A percentile compares a stretch with the other conserved stretches of the same genome.
These are phyloP conservation scores for Stramenopiles sp. DNA, from an alignment of 352 stramenopile species.

Conservation along the genomic window DNA sequence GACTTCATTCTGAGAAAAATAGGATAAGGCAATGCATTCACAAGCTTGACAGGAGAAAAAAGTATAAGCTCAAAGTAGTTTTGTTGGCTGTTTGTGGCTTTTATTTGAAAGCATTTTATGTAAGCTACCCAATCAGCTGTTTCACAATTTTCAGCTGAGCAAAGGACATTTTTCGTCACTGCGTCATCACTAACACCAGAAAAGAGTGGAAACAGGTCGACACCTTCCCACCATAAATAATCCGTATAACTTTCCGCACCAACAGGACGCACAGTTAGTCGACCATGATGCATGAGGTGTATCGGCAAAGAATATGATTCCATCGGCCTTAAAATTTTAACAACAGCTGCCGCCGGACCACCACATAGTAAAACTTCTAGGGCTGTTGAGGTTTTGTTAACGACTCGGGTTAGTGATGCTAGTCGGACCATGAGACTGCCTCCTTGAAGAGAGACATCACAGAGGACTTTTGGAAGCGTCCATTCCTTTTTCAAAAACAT, in stretches of 20 bases:
- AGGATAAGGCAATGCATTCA: not conserved
- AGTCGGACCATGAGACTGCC: not conserved
- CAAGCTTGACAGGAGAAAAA: not conserved
- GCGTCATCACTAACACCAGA: not conserved
- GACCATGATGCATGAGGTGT: not conserved
- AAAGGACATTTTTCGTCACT: not conserved
- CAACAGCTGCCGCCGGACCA: not conserved
- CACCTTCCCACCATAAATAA: not conserved
- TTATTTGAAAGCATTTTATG: not conserved
- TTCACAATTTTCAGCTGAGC: not conserved
- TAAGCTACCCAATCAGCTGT: not conserved
- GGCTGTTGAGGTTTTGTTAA: not conserved
- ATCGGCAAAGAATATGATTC: not conserved
- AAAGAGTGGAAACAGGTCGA: not conserved
- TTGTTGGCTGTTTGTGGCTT: not conserved
- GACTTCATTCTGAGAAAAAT: not conserved
- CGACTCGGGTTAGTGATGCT: not conserved
- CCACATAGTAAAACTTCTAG: slow-evolving; percentile 2
- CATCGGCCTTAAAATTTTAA: not conserved
- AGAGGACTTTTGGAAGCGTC: not conserved
- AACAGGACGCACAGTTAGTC: not conserved
- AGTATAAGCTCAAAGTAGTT: not conserved
- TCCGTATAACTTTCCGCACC: not conserved
- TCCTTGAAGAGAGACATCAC: not conserved
- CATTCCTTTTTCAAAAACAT: not conserved